These are phyloP conservation scores for Trichoderma oligosporum DNA, from an alignment of 2,329 filamentous ascomycete species.

Conservation along the genomic window DNA sequence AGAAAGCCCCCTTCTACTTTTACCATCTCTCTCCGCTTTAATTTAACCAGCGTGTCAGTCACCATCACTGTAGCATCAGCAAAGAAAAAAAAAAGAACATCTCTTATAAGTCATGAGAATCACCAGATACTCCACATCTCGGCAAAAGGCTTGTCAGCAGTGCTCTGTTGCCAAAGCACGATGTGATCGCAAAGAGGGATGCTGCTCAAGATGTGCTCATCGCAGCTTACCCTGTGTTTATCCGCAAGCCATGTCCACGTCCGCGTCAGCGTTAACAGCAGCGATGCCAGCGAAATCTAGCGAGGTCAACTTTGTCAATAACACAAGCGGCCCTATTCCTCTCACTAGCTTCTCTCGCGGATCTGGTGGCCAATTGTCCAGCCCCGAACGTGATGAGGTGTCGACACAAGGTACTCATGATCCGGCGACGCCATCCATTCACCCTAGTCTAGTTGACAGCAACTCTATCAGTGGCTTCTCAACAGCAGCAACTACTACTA, in stretches of 20 bases:
- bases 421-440: not conserved
- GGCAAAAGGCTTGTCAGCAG: conserved; percentile 12
- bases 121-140: conserved; percentile 7
- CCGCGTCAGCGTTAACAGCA: not conserved
- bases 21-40: not conserved
- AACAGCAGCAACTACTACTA: not conserved
- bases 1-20: no score
- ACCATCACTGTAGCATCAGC: no score
- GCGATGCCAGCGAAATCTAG: not conserved
- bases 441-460: not conserved
- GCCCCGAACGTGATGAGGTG: conserved; percentile 7
- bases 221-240: not conserved
- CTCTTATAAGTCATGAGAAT: not conserved
- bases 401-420: not conserved
- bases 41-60: no score
- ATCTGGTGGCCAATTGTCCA: not conserved
- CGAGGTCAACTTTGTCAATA: not conserved
- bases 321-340: not conserved
- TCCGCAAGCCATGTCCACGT: not conserved
- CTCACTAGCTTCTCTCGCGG: not conserved
- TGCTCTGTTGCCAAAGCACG: conserved; percentile 9
- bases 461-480: conserved; percentile 3
- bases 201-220: conserved; percentile 4
- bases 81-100: no score
- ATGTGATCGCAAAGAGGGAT: conserved; percentile 6